phyloP scores from a whole-genome alignment of 306 rosid genomes.

The Quercus parvula region DNA sequence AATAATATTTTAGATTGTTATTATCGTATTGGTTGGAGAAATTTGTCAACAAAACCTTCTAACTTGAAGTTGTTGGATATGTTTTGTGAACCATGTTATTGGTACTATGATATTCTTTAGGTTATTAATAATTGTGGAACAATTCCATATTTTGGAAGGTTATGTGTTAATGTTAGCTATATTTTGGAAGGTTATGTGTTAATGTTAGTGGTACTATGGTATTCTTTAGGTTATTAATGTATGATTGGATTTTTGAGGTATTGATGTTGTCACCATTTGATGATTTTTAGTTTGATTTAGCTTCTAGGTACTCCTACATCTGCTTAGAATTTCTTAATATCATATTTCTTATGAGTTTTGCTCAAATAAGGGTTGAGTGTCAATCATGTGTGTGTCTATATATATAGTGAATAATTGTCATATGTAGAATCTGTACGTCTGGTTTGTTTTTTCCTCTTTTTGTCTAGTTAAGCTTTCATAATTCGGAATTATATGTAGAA shows the following conservation, averaged over 20 bases:
- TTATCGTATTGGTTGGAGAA: too few species aligned
- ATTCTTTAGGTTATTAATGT: not conserved
- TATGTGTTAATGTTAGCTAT: too few species aligned
- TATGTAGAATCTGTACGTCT: not conserved
- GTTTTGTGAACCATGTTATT: too few species aligned
- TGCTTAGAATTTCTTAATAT: not conserved
- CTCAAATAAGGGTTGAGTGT: not conserved
- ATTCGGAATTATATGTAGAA: not conserved
- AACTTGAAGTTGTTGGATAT: too few species aligned
- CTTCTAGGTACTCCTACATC: not conserved
- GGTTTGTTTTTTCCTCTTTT: not conserved
- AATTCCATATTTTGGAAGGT: too few species aligned
- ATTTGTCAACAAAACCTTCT: too few species aligned
- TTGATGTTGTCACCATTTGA: not conserved
- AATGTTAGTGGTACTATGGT: too few species aligned
- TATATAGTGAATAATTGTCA: not conserved
- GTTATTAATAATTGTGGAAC: too few species aligned
- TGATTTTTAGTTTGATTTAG: conserved; percentile 3
- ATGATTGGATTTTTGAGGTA: conserved; percentile 21
- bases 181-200: too few species aligned
- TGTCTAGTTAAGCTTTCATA: not conserved
- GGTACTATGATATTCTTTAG: too few species aligned
- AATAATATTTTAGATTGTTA: too few species aligned
- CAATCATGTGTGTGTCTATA: not conserved
- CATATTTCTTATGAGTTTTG: too few species aligned